These are phyloP conservation scores for Pichia kluyveri DNA, from an alignment of 805 yeast species.

Conservation along the genomic window DNA sequence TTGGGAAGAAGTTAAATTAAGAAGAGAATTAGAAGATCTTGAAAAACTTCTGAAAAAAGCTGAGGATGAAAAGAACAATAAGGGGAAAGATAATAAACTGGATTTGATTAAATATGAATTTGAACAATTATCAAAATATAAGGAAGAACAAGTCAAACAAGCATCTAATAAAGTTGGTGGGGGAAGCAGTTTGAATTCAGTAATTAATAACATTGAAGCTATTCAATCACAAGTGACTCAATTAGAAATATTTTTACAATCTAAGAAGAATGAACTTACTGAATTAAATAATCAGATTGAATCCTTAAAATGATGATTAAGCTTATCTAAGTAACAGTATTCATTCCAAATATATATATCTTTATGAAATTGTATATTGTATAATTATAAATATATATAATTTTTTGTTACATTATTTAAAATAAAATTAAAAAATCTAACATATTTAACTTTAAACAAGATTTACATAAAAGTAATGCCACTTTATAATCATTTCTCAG, in stretches of 20 bases:
- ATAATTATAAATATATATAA: too few relatives aligned
- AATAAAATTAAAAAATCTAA: too few relatives aligned
- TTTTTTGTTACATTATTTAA: too few relatives aligned
- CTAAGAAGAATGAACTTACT: conserved; percentile 52
- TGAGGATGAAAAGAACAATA: conserved; percentile 35
- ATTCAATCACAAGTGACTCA: conserved; percentile 71
- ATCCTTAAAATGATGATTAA: not conserved
- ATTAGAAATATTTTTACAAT: conserved; percentile 57
- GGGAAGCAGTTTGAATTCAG: conserved; percentile 34
- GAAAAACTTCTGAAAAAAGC: conserved; percentile 58
- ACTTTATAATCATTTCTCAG: too few relatives aligned
- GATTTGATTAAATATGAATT: conserved; percentile 48
- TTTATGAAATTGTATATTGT: too few relatives aligned
- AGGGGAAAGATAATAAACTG: conserved; percentile 21
- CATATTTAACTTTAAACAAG: too few relatives aligned
- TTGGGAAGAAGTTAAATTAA: conserved; percentile 85
- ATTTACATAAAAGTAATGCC: too few relatives aligned
- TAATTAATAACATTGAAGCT: conserved; percentile 53
- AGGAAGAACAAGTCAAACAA: conserved; percentile 47
- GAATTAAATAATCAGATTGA: conserved; percentile 33
- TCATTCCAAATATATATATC: too few relatives aligned
- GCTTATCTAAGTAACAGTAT: too few relatives aligned
- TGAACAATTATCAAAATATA: conserved; percentile 75
- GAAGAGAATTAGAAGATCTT: conserved; percentile 66
- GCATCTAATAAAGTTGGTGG: conserved; percentile 23